phyloP scores from a whole-genome alignment of 106 monocot genomes.

The Dendrobium huoshanense region DNA sequence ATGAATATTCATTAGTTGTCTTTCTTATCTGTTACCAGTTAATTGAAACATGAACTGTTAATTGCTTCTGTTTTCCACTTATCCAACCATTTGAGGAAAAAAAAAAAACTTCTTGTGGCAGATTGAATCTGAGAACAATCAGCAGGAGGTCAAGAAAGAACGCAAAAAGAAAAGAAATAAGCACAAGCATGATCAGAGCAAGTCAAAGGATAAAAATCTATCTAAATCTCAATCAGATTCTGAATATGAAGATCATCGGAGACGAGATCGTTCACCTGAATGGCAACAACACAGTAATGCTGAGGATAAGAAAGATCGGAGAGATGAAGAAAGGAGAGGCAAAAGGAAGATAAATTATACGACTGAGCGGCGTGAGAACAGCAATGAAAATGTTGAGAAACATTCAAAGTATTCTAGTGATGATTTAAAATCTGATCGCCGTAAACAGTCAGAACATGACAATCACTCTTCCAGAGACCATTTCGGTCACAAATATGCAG shows the following conservation, averaged over 20 bases:
- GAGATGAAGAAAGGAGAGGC: slow-evolving; percentile 11
- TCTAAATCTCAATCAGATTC: slow-evolving; percentile 29
- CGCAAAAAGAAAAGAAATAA: slow-evolving; percentile 49
- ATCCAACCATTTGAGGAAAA: background rate
- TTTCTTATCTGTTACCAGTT: too few species aligned
- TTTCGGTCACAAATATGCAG: background rate
- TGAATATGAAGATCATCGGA: slow-evolving; percentile 30
- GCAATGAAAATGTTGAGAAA: slow-evolving; percentile 15
- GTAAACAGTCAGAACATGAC: background rate
- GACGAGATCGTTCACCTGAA: slow-evolving; percentile 6
- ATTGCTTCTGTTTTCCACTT: background rate
- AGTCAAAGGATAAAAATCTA: slow-evolving; percentile 26
- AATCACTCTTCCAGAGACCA: background rate
- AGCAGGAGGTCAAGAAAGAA: slow-evolving; percentile 47
- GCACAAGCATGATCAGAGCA: slow-evolving; percentile 34
- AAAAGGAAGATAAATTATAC: slow-evolving; percentile 9
- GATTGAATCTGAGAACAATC: slow-evolving; percentile 67
- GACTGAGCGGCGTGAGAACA: slow-evolving; percentile 8
- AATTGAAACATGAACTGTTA: background rate
- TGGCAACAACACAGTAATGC: slow-evolving; percentile 12
- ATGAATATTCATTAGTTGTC: too few species aligned
- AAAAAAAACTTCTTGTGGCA: slow-evolving; percentile 13
- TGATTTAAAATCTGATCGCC: slow-evolving; percentile 12
- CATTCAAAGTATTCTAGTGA: background rate
- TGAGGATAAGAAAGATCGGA: slow-evolving; percentile 19